Conservation (phyloP, 768 basidiomycete species). For the Auriculariales sp. region DNA sequence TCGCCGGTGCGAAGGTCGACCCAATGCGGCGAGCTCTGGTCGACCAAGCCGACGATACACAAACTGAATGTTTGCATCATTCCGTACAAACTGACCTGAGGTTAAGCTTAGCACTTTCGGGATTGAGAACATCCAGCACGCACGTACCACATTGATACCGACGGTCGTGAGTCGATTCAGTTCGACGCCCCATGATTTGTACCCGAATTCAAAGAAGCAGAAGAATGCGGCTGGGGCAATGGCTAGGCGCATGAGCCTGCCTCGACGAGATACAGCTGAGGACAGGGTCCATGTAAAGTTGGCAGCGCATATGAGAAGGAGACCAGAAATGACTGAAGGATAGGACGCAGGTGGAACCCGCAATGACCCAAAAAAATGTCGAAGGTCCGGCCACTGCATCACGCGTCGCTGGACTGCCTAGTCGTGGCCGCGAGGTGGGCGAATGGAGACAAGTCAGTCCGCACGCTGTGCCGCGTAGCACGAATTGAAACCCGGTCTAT, state of each 20-base stretch:
- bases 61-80: background rate
- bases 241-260: background rate
- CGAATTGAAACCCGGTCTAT: too few relatives aligned
- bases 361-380: background rate
- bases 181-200: background rate
- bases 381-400: too few relatives aligned
- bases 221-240: background rate
- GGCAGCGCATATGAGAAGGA: background rate
- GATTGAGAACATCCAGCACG: background rate
- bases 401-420: too few relatives aligned
- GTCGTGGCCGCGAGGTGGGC: too few relatives aligned
- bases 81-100: background rate
- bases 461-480: too few relatives aligned
- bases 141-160: background rate
- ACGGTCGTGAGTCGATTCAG: background rate
- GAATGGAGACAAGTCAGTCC: too few relatives aligned
- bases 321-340: background rate
- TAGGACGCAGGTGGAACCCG: background rate
- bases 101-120: background rate
- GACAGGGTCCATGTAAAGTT: background rate
- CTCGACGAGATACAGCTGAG: background rate
- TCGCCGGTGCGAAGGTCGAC: background rate
- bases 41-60: background rate
- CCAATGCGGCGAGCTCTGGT: background rate
- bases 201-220: background rate